Evolutionary conservation across 306 rosid genomes (phyloP), one percentile per base, ranked within the genome.

Genomic region (Fagus sylvatica): DNA sequence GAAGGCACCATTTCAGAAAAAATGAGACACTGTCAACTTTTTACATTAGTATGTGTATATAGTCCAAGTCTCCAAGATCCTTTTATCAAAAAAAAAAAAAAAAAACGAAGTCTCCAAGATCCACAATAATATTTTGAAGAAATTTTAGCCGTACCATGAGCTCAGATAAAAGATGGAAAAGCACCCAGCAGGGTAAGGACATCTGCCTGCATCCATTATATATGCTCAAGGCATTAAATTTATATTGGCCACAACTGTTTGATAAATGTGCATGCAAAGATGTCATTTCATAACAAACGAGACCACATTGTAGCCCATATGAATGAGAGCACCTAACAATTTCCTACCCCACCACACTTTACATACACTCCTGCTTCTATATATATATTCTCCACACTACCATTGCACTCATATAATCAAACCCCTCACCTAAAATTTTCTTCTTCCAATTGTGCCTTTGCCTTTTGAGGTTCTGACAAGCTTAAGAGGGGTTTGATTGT

Each of bases 291-390:
- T 56, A 30, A 34, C 3, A 75, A 4, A 70, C 33, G 72, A 66
- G 34, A 37, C n/a, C 72, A 40, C 53, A 19, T 11, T 61, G 17
- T 9, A 39, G 16, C 37, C 62, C 43, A 55, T 59, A 65, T 1
- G 19, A 74, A 55, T 71, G 79, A 76, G 43, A 49, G 69, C 81
- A 77, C 79, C 15, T 34, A 74, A 83, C 39, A 55, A 75, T 82
- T 42, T 72, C 53, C 42, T 11, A 17, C 39, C 40, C 60, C 36
- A 30, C 6, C 32, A 3, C n/a, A 17, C 28, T 76, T 39, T 68
- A 74, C 54, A 72, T 74, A 72, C 80, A n/a, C 56, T 53, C 68
- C 53, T 57, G 37, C 51, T 71, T 51, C 88, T 90, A 88, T 88
- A 76, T 79, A 76, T 79, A 88, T 83, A 85, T 83, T 60, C 33